Evolutionary conservation across 768 basidiomycete species (phyloP), one percentile per base, ranked within the genome.

Genomic region (Mycena epipterygia): DNA sequence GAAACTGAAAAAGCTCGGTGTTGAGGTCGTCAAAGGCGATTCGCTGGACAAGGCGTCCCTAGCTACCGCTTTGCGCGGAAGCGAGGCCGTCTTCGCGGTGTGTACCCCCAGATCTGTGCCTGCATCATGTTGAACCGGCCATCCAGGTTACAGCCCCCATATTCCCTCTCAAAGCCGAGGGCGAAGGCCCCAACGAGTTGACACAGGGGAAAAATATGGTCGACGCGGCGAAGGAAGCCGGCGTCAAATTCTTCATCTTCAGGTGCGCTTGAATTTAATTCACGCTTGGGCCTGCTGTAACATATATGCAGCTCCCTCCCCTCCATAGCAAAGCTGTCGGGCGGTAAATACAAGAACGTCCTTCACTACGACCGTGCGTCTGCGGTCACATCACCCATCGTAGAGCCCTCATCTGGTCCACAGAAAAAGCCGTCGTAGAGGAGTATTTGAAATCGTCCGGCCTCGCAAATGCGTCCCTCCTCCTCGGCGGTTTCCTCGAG

Each of bases 211-310:
- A 74, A 27, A 65, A 69, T 21, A 67, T 79, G 8, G 74, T 78
- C 27, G 78, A 79, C 52, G 77, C 76, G 0, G 76, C 76, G 11
- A 79, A 78, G 57, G 73, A 72, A 27, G 73, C 52, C 3, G 75
- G 75, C 11, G 69, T 78, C 21, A 64, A 76, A 51, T 78, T 75
- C 49, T 74, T 79, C 27, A 55, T 68, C 32, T 68, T 33, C 46
- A 61, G 21, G 67, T 56, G 11, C 25, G 65, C 27, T 30, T 46
- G 27, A 8, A 2, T 21, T 32, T 21, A 33, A 52, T 21, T 14
- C 30, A 2, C 13, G 12, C 5, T 51, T 8, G 6, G 14, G 27
- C 30, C 27, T 33, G 9, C 14, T n/a, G 11, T 58, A 19, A 66
- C 8, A 12, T 21, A 23, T 21, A 32, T 25, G 3, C 46, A 68